phyloP scores from a whole-genome alignment of 768 basidiomycete species.

The Amyloporia xantha region DNA sequence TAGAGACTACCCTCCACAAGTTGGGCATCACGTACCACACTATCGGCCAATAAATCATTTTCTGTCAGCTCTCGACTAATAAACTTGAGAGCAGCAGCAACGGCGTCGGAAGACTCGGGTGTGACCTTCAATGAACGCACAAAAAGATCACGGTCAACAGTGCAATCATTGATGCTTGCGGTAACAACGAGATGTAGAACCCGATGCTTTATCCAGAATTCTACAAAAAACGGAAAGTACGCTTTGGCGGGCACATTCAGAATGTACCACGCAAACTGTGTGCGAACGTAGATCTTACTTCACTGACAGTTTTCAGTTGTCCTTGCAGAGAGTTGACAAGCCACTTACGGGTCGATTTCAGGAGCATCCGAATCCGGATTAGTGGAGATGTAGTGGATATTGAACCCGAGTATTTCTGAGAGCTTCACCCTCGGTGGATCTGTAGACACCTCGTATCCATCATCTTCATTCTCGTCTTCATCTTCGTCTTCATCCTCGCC shows the following conservation, averaged over 20 bases:
- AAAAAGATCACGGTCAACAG: background rate
- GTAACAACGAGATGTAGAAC: conserved; percentile 30
- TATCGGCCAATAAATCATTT: conserved; percentile 38
- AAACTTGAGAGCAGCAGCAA: background rate
- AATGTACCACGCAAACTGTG: conserved; percentile 65
- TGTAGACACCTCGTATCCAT: conserved; percentile 1
- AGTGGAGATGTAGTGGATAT: conserved; percentile 35
- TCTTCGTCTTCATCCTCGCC: conserved; percentile 18
- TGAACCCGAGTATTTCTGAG: conserved; percentile 40
- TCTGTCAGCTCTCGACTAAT: conserved; percentile 28
- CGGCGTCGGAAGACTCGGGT: background rate
- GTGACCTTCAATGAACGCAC: background rate
- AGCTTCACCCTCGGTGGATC: conserved; percentile 30
- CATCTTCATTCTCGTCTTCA: conserved; percentile 22
- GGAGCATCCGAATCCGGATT: conserved; percentile 14
- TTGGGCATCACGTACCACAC: conserved; percentile 35
- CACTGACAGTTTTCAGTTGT: too few species aligned
- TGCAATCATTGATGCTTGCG: background rate
- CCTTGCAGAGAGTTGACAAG: too few species aligned
- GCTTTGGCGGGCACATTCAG: conserved; percentile 39
- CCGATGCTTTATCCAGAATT: conserved; percentile 45
- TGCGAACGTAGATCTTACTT: conserved; percentile 62
- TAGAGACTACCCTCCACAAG: conserved; percentile 20
- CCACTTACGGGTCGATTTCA: conserved; percentile 40
- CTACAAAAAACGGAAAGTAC: conserved; percentile 40